Evolutionary conservation across 2,329 filamentous ascomycete species (phyloP), one percentile per base, ranked within the genome.

Genomic region (Gaeumannomyces tritici): DNA sequence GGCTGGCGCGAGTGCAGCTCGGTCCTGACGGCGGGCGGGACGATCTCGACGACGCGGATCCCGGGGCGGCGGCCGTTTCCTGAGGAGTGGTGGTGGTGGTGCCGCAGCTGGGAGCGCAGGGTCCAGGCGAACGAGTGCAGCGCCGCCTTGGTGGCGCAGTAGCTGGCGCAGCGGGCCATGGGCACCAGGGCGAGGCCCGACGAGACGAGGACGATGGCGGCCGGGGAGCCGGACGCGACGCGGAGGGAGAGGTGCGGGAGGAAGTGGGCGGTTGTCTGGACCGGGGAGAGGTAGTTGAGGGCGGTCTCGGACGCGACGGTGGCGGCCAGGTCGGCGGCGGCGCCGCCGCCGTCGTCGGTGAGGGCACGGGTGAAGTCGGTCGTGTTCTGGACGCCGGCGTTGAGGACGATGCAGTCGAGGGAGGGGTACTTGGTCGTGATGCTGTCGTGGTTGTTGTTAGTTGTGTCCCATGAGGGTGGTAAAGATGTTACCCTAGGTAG

Each of bases 331-430:
- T 66, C 62, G 51, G 76, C 69, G 21, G 64, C 59, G 2, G 61
- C 47, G 4, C 81, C 80, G 26, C 18, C 70, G 5, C n/a, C 9
- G 8, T 2, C 31, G 9, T 33, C 31, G 5, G 31, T 9, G 5
- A 35, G 33, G 33, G 15, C 11, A 12, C 9, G 33, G 7, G 75
- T 71, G 67, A 85, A 79, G 70, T 82, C 72, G 55, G 81, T 70
- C 0, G 68, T 69, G 31, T 74, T 73, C 68, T 87, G 83, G 35
- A 83, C 75, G 11, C 83, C 83, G 0, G 83, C 79, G 68, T 86
- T 86, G 60, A 87, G 72, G 62, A 87, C 70, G 29, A 88, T 69
- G 66, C 78, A 79, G 71, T 86, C 83, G 31, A 87, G 77, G 31
- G 77, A 72, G 0, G 83, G 80, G 67, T 82, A 75, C 0, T 63